Base-by-base conservation (phyloP, 768 basidiomycete genomes). In the Xerocomellus chrysenteron region DNA sequence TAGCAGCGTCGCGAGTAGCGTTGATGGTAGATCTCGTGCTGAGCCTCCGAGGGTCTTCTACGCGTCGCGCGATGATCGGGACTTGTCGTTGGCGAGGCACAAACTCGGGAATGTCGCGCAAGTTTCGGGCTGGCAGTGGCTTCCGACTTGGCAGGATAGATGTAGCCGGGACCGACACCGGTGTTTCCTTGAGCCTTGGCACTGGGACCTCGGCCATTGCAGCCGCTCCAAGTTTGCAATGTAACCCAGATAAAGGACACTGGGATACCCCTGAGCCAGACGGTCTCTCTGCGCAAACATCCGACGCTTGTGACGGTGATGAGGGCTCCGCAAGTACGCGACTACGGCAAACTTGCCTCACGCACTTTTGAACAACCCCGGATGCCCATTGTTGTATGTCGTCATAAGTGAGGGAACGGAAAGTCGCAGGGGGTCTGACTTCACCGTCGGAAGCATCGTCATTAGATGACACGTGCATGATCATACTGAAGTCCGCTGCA, bases 271-370 rank as follows among this genome's bases (percentile, higher is more conserved):
- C 63, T 1, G 54, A 54, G 16, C 66, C 54, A 5, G 50, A 60
- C n/a, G 67, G 67, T 39, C 57, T 70, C 55, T 68, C 67, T 19
- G 67, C 68, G 17, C 67, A 68, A 30, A 68, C 46, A 19, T 68
- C 67, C 46, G 67, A 68, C 4, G 43, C 60, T 21, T 68, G 68
- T 28, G 68, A 70, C 8, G 67, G 68, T 26, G 67, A 70, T 1
- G 12, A 51, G 43, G 63, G 68, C n/a, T 57, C 52, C 24, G 35
- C 45, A 0, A 33, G 26, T n/a, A 44, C 30, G 33, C 32, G 67
- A 33, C 40, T 52, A 24, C 47, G 60, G 30, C 55, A 58, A 44
- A 58, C 63, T 35, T 65, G 62, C 41, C 55, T 50, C 12, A 50
- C 58, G 26, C 58, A 68, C 50, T 65, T 70, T 32, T 65, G 65